A percentile compares a stretch with the other conserved stretches of the same genome.
phyloP scores from a whole-genome alignment of 2,329 filamentous ascomycete species.

The Dryadomyces sulphureus region DNA sequence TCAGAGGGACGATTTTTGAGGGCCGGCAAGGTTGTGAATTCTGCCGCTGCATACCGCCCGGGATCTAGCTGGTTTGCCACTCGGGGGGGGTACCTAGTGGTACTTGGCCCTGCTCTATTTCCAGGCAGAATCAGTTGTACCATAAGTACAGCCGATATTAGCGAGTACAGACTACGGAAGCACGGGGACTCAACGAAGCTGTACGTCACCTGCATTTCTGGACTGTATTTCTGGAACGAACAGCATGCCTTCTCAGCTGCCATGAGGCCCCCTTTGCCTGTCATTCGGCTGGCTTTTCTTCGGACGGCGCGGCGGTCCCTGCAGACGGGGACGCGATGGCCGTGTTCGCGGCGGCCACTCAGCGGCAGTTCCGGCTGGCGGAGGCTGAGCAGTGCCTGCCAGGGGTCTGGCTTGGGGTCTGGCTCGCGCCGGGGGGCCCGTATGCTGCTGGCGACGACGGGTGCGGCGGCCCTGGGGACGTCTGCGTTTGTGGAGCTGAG shows the following conservation, averaged over 20 bases:
- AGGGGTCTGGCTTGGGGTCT: background rate
- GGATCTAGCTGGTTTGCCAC: no score
- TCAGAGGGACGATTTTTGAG: background rate
- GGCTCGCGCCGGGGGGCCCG: slow-evolving; percentile 1
- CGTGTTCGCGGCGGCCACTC: no score
- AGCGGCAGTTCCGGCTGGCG: no score
- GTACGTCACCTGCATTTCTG: slow-evolving; percentile 1
- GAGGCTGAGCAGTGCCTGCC: no score
- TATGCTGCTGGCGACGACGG: slow-evolving; percentile 22
- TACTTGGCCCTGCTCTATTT: no score
- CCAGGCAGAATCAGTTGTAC: no score
- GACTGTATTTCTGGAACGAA: background rate
- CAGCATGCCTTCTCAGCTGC: no score
- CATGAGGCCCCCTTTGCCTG: slow-evolving; percentile 2
- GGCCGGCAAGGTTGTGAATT: background rate
- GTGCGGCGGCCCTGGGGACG: slow-evolving; percentile 31
- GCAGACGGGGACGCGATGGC: background rate
- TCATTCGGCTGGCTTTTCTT: background rate
- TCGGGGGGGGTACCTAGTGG: no score
- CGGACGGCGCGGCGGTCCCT: background rate
- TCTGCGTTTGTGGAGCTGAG: slow-evolving; percentile 43
- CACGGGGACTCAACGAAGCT: no score
- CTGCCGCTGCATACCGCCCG: slow-evolving; percentile 9
- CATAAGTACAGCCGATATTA: no score
- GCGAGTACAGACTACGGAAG: no score